Base-by-base conservation (phyloP, 805 yeast genomes). In the Yamadazyma tumulicola region DNA sequence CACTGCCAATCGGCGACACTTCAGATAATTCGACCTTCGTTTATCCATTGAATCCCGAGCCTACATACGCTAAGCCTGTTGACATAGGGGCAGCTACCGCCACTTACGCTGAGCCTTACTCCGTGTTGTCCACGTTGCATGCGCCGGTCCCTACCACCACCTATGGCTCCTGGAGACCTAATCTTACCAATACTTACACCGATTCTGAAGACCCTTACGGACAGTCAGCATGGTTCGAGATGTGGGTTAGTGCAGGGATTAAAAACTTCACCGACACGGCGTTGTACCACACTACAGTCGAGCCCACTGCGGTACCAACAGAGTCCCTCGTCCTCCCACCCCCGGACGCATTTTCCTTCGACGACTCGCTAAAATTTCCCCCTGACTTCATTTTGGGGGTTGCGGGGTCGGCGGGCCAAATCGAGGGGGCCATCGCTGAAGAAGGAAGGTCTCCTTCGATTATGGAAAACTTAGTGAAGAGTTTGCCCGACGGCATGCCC, bases 351-450 rank as follows among this genome's bases (percentile, higher is more conserved):
- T 47, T 43, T 25, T 14, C 31, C 5, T 48, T 45, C 27, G 43
- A 34, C 14, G 33, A 35, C 22, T 28, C 34, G 14, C 35, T 46
- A 39, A 43, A 36, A 23, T 48, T 40, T 25, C 49, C 52, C 9
- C 15, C 25, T 14, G 46, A 28, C 12, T 51, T 52, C 20, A 19
- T 51, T 19, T 37, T 47, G 41, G 65, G 65, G 3, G 57, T 56
- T 38, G 61, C 61, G 9, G 53, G 60, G 10, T 52, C 63, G 13
- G 61, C 63, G 11, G 50, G 53, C 17, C 67, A 61, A 44, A 51
- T 59, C 28, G 67, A 61, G 45, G 66, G 65, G 15, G 63, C 67
- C 6, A 49, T 52, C 19, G 52, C 54, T 18, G 59, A 49, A 19
- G 61, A 60, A 35, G 59, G 61, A 6, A 47, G 59, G 28, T 45